Percentiles rank a stretch among this genome's conserved stretches.
These are phyloP conservation scores for Coprinopsis strossmayeri DNA, from an alignment of 768 basidiomycete species.

Conservation along the genomic window DNA sequence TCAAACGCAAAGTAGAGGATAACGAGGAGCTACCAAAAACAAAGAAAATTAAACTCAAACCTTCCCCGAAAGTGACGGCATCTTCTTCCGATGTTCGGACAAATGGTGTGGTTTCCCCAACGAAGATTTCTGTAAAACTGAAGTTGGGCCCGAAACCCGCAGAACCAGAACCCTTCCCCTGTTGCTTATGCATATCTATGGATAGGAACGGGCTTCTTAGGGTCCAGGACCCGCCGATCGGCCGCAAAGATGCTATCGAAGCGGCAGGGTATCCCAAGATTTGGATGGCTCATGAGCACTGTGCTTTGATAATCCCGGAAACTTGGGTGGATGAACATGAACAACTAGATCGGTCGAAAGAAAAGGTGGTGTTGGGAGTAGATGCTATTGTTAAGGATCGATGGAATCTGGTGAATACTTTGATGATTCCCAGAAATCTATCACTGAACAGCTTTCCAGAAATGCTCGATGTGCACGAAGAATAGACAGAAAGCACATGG, in stretches of 20 bases:
- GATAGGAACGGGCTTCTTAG: conserved; percentile 48
- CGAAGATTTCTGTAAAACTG: conserved; percentile 51
- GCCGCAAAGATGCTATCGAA: conserved; percentile 46
- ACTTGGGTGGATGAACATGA: conserved; percentile 82
- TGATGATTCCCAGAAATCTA: neutral
- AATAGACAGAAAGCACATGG: conserved; percentile 60
- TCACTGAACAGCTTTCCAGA: conserved; percentile 37
- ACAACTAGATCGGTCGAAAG: conserved; percentile 30
- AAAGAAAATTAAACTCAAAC: conserved; percentile 44
- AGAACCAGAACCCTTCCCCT: conserved; percentile 53
- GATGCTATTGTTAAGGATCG: conserved; percentile 85
- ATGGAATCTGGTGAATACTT: conserved; percentile 79
- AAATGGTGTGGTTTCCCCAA: conserved; percentile 4
- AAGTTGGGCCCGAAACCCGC: conserved; percentile 61
- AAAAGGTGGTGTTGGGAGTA: conserved; percentile 71
- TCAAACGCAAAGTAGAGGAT: conserved; percentile 36
- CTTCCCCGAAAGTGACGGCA: conserved; percentile 10
- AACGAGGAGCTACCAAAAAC: conserved; percentile 29
- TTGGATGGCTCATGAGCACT: conserved; percentile 78
- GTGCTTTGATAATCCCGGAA: conserved; percentile 80
- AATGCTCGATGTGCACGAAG: conserved; percentile 85
- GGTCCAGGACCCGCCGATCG: conserved; percentile 62
- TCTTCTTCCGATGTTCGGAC: neutral
- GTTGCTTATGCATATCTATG: conserved; percentile 60
- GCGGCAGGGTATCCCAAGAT: conserved; percentile 36